These are phyloP conservation scores for Tephrocybe sp. DNA, from an alignment of 768 basidiomycete species.

Conservation along the genomic window DNA sequence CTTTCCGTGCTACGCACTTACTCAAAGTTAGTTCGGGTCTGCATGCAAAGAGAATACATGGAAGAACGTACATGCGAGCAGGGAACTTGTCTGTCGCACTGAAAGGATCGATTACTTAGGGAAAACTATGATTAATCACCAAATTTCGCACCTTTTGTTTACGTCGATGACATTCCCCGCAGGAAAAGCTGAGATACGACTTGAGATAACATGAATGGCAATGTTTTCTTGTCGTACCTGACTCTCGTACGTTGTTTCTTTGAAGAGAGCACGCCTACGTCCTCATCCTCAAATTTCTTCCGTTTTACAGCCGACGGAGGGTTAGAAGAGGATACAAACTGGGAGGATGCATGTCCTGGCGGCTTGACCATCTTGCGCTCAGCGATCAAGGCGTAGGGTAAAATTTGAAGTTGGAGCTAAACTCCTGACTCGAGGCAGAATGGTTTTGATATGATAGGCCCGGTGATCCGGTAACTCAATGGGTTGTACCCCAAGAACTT, in stretches of 20 bases:
- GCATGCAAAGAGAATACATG: conserved; percentile 10
- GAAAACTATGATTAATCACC: conserved; percentile 4
- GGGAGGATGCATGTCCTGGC: conserved; percentile 22
- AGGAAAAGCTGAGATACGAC: conserved; percentile 61
- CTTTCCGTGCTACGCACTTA: conserved; percentile 82
- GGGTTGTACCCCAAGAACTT: not conserved
- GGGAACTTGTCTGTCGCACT: conserved; percentile 87
- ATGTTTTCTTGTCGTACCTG: conserved; percentile 47
- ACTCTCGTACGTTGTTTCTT: conserved; percentile 80
- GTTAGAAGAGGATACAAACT: conserved; percentile 18
- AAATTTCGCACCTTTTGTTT: conserved; percentile 71
- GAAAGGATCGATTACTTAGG: conserved; percentile 16
- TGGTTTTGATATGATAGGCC: conserved; percentile 16
- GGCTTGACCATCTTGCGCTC: conserved; percentile 35
- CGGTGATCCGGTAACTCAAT: conserved; percentile 20
- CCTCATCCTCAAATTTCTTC: conserved; percentile 67
- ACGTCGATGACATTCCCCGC: conserved; percentile 84
- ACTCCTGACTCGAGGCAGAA: conserved; percentile 16
- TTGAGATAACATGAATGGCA: conserved; percentile 12
- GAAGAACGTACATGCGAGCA: conserved; percentile 70
- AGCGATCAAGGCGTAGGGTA: not conserved
- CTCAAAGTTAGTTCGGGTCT: conserved; percentile 15
- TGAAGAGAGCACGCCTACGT: conserved; percentile 35
- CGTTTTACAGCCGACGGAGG: conserved; percentile 45
- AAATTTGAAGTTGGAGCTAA: conserved; percentile 6